These are phyloP conservation scores for Trichoderma afroharzianum DNA, from an alignment of 2,329 filamentous ascomycete species.

Conservation along the genomic window DNA sequence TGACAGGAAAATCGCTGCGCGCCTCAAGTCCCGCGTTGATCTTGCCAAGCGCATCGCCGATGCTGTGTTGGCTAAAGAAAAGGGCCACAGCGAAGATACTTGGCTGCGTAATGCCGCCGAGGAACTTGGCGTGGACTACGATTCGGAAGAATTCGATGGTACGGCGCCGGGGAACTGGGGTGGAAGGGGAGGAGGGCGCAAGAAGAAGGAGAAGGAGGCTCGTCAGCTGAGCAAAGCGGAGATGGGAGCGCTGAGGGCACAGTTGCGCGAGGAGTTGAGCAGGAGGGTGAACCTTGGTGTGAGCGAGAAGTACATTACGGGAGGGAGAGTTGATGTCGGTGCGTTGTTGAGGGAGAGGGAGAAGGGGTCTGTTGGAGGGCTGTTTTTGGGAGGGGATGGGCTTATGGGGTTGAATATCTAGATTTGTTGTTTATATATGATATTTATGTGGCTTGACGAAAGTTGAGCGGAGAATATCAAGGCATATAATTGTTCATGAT, in stretches of 20 bases:
- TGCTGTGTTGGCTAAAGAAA: slow-evolving; percentile 78
- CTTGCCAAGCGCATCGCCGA: slow-evolving; percentile 89
- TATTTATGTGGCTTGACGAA: not conserved
- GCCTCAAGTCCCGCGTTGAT: slow-evolving; percentile 71
- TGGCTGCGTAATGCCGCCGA: slow-evolving; percentile 83
- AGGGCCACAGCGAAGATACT: slow-evolving; percentile 75
- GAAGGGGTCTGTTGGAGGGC: slow-evolving; percentile 35
- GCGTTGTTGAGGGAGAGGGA: slow-evolving; percentile 62
- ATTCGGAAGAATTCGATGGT: slow-evolving; percentile 83
- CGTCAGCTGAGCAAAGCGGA: slow-evolving; percentile 68
- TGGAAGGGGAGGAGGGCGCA: slow-evolving; percentile 68
- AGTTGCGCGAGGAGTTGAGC: slow-evolving; percentile 67
- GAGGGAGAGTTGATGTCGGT: slow-evolving; percentile 79
- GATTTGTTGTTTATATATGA: not conserved
- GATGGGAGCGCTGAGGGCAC: slow-evolving; percentile 63
- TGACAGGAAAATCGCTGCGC: slow-evolving; percentile 72
- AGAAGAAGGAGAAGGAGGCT: slow-evolving; percentile 70
- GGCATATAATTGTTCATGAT: not conserved
- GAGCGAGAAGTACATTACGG: slow-evolving; percentile 79
- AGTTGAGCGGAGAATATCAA: not conserved
- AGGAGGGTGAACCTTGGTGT: slow-evolving; percentile 82
- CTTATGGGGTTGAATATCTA: slow-evolving; percentile 21
- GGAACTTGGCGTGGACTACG: slow-evolving; percentile 90
- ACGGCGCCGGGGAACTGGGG: slow-evolving; percentile 61
- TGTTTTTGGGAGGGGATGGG: slow-evolving; percentile 42